Evolutionary conservation across 2,329 filamentous ascomycete species (phyloP), one percentile per base, ranked within the genome.

Genomic region (Ceratocystis albifundus): DNA sequence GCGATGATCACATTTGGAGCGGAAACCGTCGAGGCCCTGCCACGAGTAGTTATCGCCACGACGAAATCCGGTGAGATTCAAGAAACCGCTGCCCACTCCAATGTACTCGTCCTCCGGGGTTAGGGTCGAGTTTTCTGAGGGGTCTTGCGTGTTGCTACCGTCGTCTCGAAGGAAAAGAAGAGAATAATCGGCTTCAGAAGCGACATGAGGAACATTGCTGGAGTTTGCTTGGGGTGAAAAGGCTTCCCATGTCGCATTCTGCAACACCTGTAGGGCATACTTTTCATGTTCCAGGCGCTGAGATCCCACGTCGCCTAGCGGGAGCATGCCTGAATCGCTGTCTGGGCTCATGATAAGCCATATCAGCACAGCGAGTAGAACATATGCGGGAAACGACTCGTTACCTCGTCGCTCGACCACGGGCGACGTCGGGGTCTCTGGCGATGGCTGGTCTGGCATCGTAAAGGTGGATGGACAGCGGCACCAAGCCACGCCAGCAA

Each of bases 51-150:
- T 84, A 75, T 96, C 88, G 22, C 85, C 81, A 61, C 84, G 77
- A 62, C 88, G 83, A 69, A 95, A 86, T 0, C 93, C 93, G 1
- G 89, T 89, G 64, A 96, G 77, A 71, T 90, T 90, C 68, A 91
- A 76, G 69, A 80, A 86, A 28, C 75, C 77, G 22, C 57, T 71
- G 28, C 32, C 15, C 8, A 17, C 45, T 12, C 66, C 66, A 32
- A 68, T 68, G 28, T 68, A 68, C 41, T 50, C 8, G 30, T 68
- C 59, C 32, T 68, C 66, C 10, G 62, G 45, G 3, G 66, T 65
- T 17, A 62, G 36, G 48, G 64, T 68, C 36, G 44, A 41, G 44
- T 62, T 65, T 15, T 22, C 20, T 2, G 44, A 22, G 4, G 55
- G 17, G 45, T 69, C 68, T 25, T 65, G 57, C n/a, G 4, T 28